Conservation (phyloP, 164 flowering plant species). For the Berberis vulgaris region DNA sequence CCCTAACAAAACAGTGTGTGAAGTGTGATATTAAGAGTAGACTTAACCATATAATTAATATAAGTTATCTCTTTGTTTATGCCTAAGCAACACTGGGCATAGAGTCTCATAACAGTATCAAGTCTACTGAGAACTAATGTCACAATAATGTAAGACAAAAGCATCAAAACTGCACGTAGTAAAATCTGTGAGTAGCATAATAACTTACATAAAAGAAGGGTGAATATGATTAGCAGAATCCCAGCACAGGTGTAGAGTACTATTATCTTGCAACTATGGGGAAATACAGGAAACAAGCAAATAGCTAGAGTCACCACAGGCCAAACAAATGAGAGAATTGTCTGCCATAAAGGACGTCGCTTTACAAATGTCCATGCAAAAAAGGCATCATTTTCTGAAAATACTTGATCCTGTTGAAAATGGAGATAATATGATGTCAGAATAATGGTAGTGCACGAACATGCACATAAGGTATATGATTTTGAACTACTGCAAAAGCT, state of each 20-base stretch:
- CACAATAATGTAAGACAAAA: too few species aligned
- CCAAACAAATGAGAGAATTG: slow-evolving; percentile 89
- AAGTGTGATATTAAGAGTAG: too few species aligned
- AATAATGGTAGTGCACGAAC: background rate
- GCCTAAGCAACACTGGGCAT: too few species aligned
- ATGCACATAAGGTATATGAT: background rate
- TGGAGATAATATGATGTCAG: background rate
- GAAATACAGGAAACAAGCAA: slow-evolving; percentile 97
- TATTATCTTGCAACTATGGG: slow-evolving; percentile 73
- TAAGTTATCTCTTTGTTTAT: too few species aligned
- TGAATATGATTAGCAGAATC: slow-evolving; percentile 60
- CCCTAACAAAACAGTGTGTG: too few species aligned
- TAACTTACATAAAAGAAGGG: slow-evolving; percentile 60
- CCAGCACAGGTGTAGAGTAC: slow-evolving; percentile 90
- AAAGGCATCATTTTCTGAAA: slow-evolving; percentile 93
- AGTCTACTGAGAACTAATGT: too few species aligned
- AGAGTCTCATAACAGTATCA: too few species aligned
- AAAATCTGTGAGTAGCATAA: background rate
- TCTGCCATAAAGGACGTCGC: slow-evolving; percentile 87
- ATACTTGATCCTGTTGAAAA: slow-evolving; percentile 72
- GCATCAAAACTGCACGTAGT: too few species aligned
- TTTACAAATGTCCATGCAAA: slow-evolving; percentile 94
- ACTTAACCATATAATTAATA: too few species aligned
- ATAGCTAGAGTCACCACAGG: slow-evolving; percentile 94
- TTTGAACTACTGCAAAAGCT: background rate